A percentile compares a stretch with the other conserved stretches of the same genome.
These are phyloP conservation scores for Clonostachys sp. DNA, from an alignment of 2,329 filamentous ascomycete genomes.

Conservation along the genomic window DNA sequence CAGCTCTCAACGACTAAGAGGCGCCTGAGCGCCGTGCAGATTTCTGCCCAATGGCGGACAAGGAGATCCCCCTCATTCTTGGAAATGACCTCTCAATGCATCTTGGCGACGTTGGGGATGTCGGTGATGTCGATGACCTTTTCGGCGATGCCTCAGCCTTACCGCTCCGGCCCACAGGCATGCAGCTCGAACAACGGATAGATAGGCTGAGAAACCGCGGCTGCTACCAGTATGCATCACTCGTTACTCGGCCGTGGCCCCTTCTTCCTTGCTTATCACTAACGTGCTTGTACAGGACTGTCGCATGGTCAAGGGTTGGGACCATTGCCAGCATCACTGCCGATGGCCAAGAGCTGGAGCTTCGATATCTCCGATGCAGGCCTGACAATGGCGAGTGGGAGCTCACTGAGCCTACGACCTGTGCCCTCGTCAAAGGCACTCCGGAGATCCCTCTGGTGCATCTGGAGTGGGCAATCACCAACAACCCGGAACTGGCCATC, in stretches of 20 bases:
- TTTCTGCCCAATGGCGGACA: constrained; percentile 1
- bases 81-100: constrained; percentile 39
- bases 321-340: constrained; percentile 77
- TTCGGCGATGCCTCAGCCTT: constrained; percentile 69
- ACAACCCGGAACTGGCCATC: constrained; percentile 75
- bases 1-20: no score
- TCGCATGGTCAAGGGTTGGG: constrained; percentile 85
- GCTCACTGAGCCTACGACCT: constrained; percentile 65
- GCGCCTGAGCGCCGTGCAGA: no score
- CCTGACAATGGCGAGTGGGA: constrained; percentile 69
- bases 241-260: background rate
- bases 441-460: constrained; percentile 69
- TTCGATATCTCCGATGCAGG: constrained; percentile 68
- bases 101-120: constrained; percentile 57
- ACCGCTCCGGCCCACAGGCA: constrained; percentile 37
- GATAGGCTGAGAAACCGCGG: constrained; percentile 73
- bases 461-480: constrained; percentile 72
- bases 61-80: constrained; percentile 35
- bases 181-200: constrained; percentile 66
- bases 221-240: constrained; percentile 70
- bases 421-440: constrained; percentile 56
- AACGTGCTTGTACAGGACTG: constrained; percentile 46
- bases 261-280: constrained; percentile 5
- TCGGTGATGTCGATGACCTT: constrained; percentile 67
- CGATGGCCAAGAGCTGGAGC: constrained; percentile 65